These are phyloP conservation scores for Ophidiomyces ophidiicola DNA, from an alignment of 2,329 filamentous ascomycete species.

Conservation along the genomic window DNA sequence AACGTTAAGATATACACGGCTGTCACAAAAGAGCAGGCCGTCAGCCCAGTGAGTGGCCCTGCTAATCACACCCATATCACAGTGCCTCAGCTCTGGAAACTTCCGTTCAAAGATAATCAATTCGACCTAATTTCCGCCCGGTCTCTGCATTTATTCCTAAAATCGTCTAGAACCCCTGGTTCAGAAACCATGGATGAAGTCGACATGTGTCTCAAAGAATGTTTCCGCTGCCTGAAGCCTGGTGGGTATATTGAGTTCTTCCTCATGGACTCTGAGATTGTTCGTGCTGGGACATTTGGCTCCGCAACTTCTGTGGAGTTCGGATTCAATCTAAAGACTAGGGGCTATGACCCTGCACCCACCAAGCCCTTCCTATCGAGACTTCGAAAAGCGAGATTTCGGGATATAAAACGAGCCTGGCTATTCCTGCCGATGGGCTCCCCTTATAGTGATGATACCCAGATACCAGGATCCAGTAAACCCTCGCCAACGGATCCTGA, in stretches of 20 bases:
- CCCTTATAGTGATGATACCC: conserved; percentile 9
- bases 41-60: conserved; percentile 67
- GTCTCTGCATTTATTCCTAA: conserved; percentile 73
- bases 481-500: conserved; percentile 37
- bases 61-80: conserved; percentile 74
- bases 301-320: conserved; percentile 85
- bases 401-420: conserved; percentile 74
- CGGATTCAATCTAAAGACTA: conserved; percentile 72
- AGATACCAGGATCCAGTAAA: conserved; percentile 33
- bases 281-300: conserved; percentile 67
- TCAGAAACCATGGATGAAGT: conserved; percentile 66
- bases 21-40: conserved; percentile 60
- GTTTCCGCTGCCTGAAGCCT: conserved; percentile 81
- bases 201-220: conserved; percentile 72
- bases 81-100: conserved; percentile 61
- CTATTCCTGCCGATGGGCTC: conserved; percentile 72
- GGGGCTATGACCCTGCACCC: conserved; percentile 77
- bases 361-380: conserved; percentile 70
- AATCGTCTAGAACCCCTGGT: conserved; percentile 46
- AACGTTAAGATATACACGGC: conserved; percentile 81
- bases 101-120: conserved; percentile 74
- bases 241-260: conserved; percentile 87
- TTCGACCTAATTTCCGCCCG: conserved; percentile 90
- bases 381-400: conserved; percentile 63
- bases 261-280: conserved; percentile 78